A percentile compares a stretch with the other conserved stretches of the same genome.
phyloP scores from a whole-genome alignment of 495 filamentous ascomycete genomes.

The Penicillium maclennaniae region DNA sequence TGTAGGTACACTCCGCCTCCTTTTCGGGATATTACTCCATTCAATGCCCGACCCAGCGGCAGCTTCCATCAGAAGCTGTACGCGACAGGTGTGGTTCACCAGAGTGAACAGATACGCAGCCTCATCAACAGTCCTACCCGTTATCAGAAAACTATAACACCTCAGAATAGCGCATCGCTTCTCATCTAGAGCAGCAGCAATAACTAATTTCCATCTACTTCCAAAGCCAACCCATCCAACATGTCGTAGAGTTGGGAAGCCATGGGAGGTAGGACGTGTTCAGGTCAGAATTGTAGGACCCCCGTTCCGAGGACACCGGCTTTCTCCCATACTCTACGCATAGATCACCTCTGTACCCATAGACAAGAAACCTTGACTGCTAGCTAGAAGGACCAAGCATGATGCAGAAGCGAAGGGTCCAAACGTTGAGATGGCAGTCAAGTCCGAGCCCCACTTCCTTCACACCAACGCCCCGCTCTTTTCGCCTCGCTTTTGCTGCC shows the following conservation, averaged over 20 bases:
- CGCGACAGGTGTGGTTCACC: conserved; percentile 49
- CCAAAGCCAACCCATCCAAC: conserved; percentile 55
- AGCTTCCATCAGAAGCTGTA: conserved; percentile 45
- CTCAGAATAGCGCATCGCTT: conserved; percentile 46
- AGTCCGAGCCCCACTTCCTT: not conserved
- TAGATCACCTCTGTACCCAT: not conserved
- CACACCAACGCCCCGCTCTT: not conserved
- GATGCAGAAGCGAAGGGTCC: not conserved
- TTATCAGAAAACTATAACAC: conserved; percentile 54
- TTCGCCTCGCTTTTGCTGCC: not conserved
- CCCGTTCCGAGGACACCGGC: not conserved
- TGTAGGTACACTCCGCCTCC: conserved; percentile 45
- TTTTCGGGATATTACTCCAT: conserved; percentile 45
- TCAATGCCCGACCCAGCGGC: conserved; percentile 21
- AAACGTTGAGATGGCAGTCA: not conserved
- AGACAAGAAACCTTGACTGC: not conserved
- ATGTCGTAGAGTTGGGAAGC: conserved; percentile 28
- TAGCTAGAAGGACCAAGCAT: not conserved
- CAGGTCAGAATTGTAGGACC: not conserved
- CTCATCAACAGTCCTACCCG: conserved; percentile 52
- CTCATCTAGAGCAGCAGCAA: conserved; percentile 45
- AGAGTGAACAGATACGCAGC: conserved; percentile 50
- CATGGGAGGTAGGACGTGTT: not conserved
- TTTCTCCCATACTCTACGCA: not conserved
- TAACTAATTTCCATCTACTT: conserved; percentile 43